Percentiles rank a stretch among this genome's conserved stretches.
phyloP scores from a whole-genome alignment of 495 filamentous ascomycete genomes.

The Penicillium maclennaniae region DNA sequence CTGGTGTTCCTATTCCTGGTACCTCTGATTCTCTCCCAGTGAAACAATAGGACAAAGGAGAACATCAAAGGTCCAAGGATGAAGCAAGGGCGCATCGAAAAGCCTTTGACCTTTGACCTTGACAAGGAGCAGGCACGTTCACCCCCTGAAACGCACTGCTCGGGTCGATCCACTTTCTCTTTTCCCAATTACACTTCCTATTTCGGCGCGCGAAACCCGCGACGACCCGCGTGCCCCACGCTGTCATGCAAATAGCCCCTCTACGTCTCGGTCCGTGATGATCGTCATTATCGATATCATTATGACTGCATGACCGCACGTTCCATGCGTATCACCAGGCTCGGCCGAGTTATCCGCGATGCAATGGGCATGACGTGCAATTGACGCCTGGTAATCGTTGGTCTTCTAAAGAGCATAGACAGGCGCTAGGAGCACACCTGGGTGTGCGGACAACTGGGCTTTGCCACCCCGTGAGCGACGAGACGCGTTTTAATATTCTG shows the following conservation, averaged over 20 bases:
- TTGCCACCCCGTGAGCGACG: background rate
- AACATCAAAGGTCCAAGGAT: background rate
- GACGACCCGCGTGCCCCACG: slow-evolving; percentile 5
- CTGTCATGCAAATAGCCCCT: background rate
- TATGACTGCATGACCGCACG: slow-evolving; percentile 8
- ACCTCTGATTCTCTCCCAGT: slow-evolving; percentile 8
- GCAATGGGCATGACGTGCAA: slow-evolving; percentile 13
- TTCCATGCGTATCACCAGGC: background rate
- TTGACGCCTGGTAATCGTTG: background rate
- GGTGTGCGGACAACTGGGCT: background rate
- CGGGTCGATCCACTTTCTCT: background rate
- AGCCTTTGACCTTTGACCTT: background rate
- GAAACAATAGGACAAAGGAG: slow-evolving; percentile 24
- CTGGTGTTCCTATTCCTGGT: background rate
- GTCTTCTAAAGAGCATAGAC: background rate
- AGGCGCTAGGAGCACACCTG: background rate
- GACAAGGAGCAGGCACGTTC: too few relatives aligned
- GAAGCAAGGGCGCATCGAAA: background rate
- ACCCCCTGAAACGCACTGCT: slow-evolving; percentile 16
- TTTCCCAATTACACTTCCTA: slow-evolving; percentile 20
- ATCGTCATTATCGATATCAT: slow-evolving; percentile 7
- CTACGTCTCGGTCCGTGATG: background rate
- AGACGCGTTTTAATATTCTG: slow-evolving; percentile 6
- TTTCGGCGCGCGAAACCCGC: slow-evolving; percentile 6
- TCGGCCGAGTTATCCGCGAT: background rate